Conservation (phyloP, 1,284 basidiomycete species). For the Golubevia sp. region DNA sequence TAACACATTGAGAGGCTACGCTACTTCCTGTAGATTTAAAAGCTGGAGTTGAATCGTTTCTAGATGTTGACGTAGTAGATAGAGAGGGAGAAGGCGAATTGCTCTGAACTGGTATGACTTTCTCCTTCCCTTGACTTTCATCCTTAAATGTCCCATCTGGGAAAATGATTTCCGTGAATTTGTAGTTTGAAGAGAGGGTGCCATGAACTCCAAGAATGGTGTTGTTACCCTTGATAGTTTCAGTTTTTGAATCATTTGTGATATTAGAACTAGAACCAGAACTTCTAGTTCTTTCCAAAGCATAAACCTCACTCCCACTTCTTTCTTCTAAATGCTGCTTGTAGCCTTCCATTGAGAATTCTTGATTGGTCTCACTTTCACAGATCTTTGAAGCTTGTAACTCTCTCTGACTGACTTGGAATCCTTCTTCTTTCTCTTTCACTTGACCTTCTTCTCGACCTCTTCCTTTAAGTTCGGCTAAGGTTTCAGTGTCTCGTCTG, state of each 20-base stretch:
- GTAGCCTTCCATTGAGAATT: too few relatives aligned
- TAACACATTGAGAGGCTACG: background rate
- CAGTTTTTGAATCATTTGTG: too few relatives aligned
- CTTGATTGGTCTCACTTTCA: too few relatives aligned
- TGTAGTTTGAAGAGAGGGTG: constrained; percentile 3
- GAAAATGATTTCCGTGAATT: constrained; percentile 26
- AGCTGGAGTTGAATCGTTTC: constrained; percentile 14
- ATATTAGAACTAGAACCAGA: too few relatives aligned
- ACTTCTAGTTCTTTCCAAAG: too few relatives aligned
- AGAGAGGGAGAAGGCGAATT: constrained; percentile 8
- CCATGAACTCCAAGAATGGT: constrained; percentile 11
- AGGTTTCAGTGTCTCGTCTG: background rate
- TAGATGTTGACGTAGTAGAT: constrained; percentile 10
- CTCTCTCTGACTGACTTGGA: background rate
- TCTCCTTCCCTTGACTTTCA: background rate
- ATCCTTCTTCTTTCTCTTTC: background rate
- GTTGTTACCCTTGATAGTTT: background rate
- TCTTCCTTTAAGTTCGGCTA: background rate
- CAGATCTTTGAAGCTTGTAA: too few relatives aligned
- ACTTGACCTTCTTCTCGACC: background rate
- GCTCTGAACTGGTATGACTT: constrained; percentile 6
- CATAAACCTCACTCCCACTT: too few relatives aligned
- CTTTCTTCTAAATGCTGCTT: too few relatives aligned
- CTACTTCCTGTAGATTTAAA: background rate
- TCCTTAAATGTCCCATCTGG: background rate